phyloP scores from a whole-genome alignment of 2,329 filamentous ascomycete genomes.

The Leptoxyphium fumago region DNA sequence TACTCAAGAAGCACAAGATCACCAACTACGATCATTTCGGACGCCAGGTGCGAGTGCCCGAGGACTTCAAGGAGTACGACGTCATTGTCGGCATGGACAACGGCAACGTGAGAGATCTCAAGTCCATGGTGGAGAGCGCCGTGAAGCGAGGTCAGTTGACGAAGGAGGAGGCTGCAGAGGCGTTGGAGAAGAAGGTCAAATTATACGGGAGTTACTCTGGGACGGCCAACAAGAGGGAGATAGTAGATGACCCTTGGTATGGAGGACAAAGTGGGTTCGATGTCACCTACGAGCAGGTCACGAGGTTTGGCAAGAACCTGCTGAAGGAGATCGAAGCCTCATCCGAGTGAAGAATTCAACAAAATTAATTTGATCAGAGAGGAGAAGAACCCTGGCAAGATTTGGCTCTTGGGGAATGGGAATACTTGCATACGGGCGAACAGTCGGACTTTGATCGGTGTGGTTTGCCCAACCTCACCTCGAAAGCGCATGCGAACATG shows the following conservation, averaged over 20 bases:
- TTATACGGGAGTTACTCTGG: constrained; percentile 74
- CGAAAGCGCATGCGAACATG: no score
- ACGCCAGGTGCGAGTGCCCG: constrained; percentile 49
- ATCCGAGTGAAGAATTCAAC: no score
- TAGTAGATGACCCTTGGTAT: constrained; percentile 84
- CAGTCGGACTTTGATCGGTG: no score
- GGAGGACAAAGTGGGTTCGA: constrained; percentile 71
- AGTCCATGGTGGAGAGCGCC: constrained; percentile 41
- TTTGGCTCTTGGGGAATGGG: no score
- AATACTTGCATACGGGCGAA: no score
- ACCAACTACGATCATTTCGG: constrained; percentile 62
- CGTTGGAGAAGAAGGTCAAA: constrained; percentile 24
- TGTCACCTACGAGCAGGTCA: constrained; percentile 71
- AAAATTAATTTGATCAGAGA: no score
- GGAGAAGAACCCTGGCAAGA: no score
- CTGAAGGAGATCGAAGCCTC: constrained; percentile 40
- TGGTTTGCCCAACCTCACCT: no score
- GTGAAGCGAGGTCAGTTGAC: constrained; percentile 24
- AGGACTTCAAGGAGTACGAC: constrained; percentile 75
- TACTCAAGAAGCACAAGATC: constrained; percentile 60
- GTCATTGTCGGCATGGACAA: constrained; percentile 93
- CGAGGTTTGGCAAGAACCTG: constrained; percentile 63
- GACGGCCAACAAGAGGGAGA: constrained; percentile 40
- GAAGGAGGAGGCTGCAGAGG: constrained; percentile 26
- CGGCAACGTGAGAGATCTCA: constrained; percentile 59